These are phyloP conservation scores for Ensete ventricosum DNA, from an alignment of 176 grass and related monocot genomes.

Conservation along the genomic window DNA sequence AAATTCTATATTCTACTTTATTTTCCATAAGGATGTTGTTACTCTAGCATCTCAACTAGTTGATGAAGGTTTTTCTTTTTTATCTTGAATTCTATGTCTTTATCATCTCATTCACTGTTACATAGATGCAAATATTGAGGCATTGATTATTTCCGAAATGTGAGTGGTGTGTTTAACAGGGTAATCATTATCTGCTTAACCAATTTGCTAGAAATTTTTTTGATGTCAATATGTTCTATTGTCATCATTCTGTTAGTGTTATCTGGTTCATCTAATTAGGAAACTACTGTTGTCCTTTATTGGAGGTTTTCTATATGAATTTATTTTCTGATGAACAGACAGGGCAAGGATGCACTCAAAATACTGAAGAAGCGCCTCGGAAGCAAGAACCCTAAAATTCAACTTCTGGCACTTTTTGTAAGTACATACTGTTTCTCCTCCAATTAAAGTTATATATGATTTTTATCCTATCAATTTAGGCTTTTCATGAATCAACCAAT, in stretches of 20 bases:
- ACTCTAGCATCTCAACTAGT: background rate
- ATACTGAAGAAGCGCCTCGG: slow-evolving; percentile 94
- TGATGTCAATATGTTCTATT: background rate
- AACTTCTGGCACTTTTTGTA: slow-evolving; percentile 83
- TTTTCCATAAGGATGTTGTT: background rate
- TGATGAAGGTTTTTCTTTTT: background rate
- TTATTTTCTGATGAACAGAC: slow-evolving; percentile 42
- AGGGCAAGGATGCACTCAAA: slow-evolving; percentile 86
- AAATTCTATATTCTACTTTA: background rate
- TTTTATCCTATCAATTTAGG: background rate
- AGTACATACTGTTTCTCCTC: slow-evolving; percentile 27
- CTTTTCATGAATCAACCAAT: too few species aligned
- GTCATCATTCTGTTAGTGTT: background rate
- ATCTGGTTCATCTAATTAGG: background rate
- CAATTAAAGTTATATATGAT: background rate
- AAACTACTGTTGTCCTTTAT: background rate
- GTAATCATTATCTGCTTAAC: background rate
- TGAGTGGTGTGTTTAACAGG: background rate
- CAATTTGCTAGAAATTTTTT: too few species aligned
- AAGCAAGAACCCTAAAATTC: slow-evolving; percentile 89
- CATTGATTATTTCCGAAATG: background rate
- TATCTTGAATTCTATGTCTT: background rate
- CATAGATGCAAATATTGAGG: background rate
- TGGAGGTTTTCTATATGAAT: slow-evolving; percentile 12
- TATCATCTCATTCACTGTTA: background rate